These are phyloP conservation scores for Primulina huaijiensis DNA, from an alignment of 257 asterid species.

Conservation along the genomic window DNA sequence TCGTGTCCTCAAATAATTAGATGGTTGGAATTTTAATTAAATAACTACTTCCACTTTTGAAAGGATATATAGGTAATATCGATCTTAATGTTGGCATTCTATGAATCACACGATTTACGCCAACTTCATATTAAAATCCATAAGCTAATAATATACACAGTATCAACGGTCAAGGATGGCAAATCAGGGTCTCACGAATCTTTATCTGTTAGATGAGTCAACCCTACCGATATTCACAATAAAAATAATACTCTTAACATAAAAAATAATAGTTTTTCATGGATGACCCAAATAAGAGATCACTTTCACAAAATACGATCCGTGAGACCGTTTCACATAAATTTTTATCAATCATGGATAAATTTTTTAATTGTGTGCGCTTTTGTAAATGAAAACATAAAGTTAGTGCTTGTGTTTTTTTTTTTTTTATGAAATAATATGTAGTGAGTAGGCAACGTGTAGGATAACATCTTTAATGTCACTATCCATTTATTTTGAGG, in stretches of 20 bases:
- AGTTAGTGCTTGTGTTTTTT: conserved; percentile 27
- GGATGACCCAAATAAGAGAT: too few species aligned
- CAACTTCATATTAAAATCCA: neutral
- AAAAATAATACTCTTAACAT: too few species aligned
- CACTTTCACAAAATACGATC: too few species aligned
- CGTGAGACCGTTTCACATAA: too few species aligned
- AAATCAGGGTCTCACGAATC: too few species aligned
- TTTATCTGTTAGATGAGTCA: too few species aligned
- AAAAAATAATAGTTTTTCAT: too few species aligned
- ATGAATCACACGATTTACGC: neutral
- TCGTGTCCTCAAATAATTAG: neutral
- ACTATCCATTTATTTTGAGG: conserved; percentile 41
- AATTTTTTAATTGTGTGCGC: too few species aligned
- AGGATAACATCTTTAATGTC: conserved; percentile 34
- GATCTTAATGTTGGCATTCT: neutral
- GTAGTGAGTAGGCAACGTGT: conserved; percentile 13
- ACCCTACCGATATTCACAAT: too few species aligned
- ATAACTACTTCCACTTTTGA: neutral
- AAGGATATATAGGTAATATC: neutral
- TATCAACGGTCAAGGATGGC: neutral
- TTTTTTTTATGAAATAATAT: conserved; percentile 16
- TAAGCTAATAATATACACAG: neutral
- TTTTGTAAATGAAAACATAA: neutral
- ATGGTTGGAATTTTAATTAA: neutral
- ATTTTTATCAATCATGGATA: too few species aligned